phyloP scores from a whole-genome alignment of 352 stramenopile genomes.

The Pythium aristosporum region DNA sequence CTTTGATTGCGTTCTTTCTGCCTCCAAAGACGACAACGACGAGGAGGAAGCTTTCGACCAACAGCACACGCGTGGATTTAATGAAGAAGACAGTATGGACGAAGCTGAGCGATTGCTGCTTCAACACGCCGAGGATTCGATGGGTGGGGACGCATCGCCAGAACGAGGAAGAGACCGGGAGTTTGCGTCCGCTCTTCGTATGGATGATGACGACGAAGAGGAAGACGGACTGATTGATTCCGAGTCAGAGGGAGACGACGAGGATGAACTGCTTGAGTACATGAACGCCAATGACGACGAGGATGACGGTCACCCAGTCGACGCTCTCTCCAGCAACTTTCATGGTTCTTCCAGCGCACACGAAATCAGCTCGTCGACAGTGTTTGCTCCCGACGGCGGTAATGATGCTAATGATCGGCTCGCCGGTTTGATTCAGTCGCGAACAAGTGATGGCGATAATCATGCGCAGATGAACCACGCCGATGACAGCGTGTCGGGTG shows the following conservation, averaged over 20 bases:
- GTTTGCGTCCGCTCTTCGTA: conserved; percentile 21
- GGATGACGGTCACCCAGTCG: background rate
- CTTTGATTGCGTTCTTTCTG: conserved; percentile 3
- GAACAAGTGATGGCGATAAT: background rate
- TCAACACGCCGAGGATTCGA: conserved; percentile 10
- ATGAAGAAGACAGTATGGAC: conserved; percentile 23
- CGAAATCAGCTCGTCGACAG: too few species aligned
- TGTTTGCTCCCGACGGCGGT: too few species aligned
- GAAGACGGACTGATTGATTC: conserved; percentile 28
- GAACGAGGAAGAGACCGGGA: background rate
- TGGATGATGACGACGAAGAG: conserved; percentile 26
- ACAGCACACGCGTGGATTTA: background rate
- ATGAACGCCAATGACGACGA: background rate
- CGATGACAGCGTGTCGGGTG: background rate
- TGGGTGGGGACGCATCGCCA: background rate
- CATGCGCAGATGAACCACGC: background rate
- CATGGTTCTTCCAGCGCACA: too few species aligned
- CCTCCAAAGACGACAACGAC: conserved; percentile 1
- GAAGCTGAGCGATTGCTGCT: conserved; percentile 20
- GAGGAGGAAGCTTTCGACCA: conserved; percentile 7
- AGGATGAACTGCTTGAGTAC: conserved; percentile 1
- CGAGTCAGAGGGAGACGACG: conserved; percentile 19
- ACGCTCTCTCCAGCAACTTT: too few species aligned
- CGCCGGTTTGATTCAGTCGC: background rate
- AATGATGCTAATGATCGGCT: too few species aligned